phyloP scores from a whole-genome alignment of 2,329 filamentous ascomycete species.

The Arthrobotrys musiformis region DNA sequence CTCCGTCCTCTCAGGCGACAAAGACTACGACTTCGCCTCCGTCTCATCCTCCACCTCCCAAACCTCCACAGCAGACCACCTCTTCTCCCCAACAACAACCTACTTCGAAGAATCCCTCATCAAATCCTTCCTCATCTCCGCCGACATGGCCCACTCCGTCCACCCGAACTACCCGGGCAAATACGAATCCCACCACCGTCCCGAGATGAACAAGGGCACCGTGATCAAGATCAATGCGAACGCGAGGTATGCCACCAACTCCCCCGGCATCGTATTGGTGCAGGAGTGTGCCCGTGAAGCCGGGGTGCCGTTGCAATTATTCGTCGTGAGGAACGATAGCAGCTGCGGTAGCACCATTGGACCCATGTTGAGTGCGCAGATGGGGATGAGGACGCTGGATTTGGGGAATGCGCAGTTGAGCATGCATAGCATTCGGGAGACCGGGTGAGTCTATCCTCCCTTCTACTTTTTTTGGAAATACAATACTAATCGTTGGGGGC shows the following conservation, averaged over 20 bases:
- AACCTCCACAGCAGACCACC: constrained; percentile 63
- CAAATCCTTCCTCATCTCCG: constrained; percentile 91
- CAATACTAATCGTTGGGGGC: not conserved
- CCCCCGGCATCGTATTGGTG: constrained; percentile 89
- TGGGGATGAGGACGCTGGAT: constrained; percentile 90
- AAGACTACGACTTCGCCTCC: constrained; percentile 72
- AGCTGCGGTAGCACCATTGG: constrained; percentile 96
- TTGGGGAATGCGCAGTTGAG: constrained; percentile 92
- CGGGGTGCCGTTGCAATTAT: constrained; percentile 89
- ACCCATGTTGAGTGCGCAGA: constrained; percentile 88
- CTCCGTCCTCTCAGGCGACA: constrained; percentile 77
- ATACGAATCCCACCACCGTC: constrained; percentile 89
- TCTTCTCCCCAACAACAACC: constrained; percentile 68
- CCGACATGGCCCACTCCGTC: constrained; percentile 96
- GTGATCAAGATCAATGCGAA: constrained; percentile 99
- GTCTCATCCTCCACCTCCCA: constrained; percentile 67
- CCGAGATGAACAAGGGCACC: constrained; percentile 94
- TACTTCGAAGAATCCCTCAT: constrained; percentile 93
- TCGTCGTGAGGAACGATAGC: constrained; percentile 95
- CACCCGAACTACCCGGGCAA: constrained; percentile 94
- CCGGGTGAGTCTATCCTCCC: constrained; percentile 64
- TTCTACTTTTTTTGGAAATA: too few relatives aligned
- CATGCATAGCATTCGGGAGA: constrained; percentile 98
- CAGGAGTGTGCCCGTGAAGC: constrained; percentile 81
- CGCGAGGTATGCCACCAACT: constrained; percentile 95